phyloP scores from a whole-genome alignment of 176 grass and related monocot genomes.

The Lolium multiflorum region DNA sequence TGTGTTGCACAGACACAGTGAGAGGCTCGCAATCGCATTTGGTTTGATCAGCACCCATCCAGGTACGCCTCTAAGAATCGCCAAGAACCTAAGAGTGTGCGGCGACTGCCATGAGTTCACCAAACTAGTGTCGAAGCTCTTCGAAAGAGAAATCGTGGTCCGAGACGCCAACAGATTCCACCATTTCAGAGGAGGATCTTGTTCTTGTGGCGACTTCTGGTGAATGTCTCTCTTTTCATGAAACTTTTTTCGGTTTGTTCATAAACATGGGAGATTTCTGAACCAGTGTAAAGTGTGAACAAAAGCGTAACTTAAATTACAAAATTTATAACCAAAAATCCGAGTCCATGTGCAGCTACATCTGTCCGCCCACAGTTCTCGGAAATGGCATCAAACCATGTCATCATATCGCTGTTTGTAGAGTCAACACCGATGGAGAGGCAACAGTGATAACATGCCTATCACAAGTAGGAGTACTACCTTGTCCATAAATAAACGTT shows the following conservation, averaged over 20 bases:
- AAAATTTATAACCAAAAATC: background rate
- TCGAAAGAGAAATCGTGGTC: constrained; percentile 59
- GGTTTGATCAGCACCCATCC: constrained; percentile 53
- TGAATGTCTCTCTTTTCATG: constrained; percentile 37
- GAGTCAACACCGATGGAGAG: too few relatives aligned
- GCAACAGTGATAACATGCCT: background rate
- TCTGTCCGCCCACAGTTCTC: background rate
- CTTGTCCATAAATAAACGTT: too few relatives aligned
- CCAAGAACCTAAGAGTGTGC: constrained; percentile 74
- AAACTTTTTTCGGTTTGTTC: too few relatives aligned
- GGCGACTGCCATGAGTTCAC: constrained; percentile 75
- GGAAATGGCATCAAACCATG: background rate
- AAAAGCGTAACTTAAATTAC: background rate
- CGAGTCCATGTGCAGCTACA: background rate
- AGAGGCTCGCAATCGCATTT: constrained; percentile 64
- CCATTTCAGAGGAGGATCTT: constrained; percentile 67
- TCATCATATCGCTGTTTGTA: background rate
- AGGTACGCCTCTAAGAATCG: constrained; percentile 53
- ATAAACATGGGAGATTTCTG: background rate
- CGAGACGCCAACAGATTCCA: constrained; percentile 77
- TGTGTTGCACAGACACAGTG: constrained; percentile 63
- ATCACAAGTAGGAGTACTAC: too few relatives aligned
- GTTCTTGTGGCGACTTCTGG: constrained; percentile 74
- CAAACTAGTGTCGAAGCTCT: constrained; percentile 60
- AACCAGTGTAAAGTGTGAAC: background rate